A percentile compares a stretch with the other conserved stretches of the same genome.
Evolutionary conservation across 2,329 filamentous ascomycete species (phyloP).

Genomic region (Aspergillus sp.): DNA sequence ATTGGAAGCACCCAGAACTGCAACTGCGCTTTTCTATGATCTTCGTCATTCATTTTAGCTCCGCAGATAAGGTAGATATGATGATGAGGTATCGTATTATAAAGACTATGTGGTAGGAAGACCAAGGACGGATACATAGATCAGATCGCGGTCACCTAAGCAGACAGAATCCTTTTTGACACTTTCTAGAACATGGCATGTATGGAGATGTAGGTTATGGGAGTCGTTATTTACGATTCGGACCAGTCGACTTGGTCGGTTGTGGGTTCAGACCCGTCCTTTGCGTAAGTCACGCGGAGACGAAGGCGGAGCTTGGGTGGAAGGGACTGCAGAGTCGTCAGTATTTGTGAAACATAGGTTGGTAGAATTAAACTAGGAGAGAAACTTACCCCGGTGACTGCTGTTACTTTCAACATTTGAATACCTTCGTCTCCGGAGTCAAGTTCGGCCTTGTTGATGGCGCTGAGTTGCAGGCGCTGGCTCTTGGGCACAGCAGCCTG

Average conservation of each 20-base stretch:
- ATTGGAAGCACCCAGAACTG: neutral
- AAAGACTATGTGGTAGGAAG: neutral
- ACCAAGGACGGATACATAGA: neutral
- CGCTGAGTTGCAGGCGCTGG: conserved; percentile 88
- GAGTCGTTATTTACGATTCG: conserved; percentile 56
- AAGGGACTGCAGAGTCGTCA: conserved; percentile 58
- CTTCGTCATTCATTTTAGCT: neutral
- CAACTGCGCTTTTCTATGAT: neutral
- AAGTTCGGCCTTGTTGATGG: conserved; percentile 79
- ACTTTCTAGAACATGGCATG: conserved; percentile 2
- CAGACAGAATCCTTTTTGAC: conserved; percentile 1
- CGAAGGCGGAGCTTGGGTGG: conserved; percentile 72
- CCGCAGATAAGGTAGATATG: neutral
- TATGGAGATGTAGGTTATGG: neutral
- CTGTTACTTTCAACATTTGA: conserved; percentile 84
- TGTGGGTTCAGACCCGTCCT: conserved; percentile 67
- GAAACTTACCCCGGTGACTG: conserved; percentile 83
- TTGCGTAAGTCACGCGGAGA: conserved; percentile 78
- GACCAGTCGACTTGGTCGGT: conserved; percentile 97
- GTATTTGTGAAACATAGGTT: conserved; percentile 20
- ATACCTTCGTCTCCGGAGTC: conserved; percentile 77
- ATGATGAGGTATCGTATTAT: conserved; percentile 3
- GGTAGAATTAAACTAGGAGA: neutral
- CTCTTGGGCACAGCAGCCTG: conserved; percentile 96
- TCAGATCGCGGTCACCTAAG: neutral